phyloP scores from a whole-genome alignment of 192 early-diverging fungal species.

The Rhizoclosmatium globosum region DNA sequence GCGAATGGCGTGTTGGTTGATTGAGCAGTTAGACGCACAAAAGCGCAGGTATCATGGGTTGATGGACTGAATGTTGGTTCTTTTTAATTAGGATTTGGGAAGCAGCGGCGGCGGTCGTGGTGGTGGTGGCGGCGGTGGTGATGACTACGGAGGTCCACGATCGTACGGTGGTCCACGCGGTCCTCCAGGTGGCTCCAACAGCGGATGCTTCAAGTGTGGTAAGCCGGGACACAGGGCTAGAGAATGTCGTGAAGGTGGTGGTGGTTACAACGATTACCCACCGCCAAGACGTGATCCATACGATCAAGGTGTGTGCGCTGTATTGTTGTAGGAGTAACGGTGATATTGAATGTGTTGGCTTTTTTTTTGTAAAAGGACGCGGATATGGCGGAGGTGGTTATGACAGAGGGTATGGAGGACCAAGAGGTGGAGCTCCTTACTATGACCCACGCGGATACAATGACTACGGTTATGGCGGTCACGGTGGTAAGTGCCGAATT shows the following conservation, averaged over 20 bases:
- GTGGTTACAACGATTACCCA: constrained; percentile 38
- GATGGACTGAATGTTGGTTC: not conserved
- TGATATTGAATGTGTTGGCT: not conserved
- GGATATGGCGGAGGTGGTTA: constrained; percentile 22
- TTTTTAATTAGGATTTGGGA: constrained; percentile 17
- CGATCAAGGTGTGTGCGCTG: constrained; percentile 37
- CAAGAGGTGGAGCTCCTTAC: not conserved
- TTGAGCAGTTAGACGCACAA: too few species aligned
- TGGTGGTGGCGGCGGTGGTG: constrained; percentile 15
- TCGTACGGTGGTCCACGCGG: constrained; percentile 16
- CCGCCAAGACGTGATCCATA: constrained; percentile 34
- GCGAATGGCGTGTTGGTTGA: too few species aligned
- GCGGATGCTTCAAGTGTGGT: constrained; percentile 35
- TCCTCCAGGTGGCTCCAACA: not conserved
- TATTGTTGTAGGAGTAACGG: not conserved
- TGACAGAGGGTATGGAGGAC: constrained; percentile 26
- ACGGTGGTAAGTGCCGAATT: not conserved
- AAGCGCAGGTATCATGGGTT: too few species aligned
- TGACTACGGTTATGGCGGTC: constrained; percentile 3
- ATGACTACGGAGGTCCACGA: constrained; percentile 1
- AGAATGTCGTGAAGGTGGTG: constrained; percentile 29
- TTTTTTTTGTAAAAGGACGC: constrained; percentile 12
- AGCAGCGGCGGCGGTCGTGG: constrained; percentile 17
- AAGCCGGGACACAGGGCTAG: constrained; percentile 22
- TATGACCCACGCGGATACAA: constrained; percentile 33